Evolutionary conservation across 2,329 filamentous ascomycete genomes (phyloP).

Genomic region (Alternaria infectoria): DNA sequence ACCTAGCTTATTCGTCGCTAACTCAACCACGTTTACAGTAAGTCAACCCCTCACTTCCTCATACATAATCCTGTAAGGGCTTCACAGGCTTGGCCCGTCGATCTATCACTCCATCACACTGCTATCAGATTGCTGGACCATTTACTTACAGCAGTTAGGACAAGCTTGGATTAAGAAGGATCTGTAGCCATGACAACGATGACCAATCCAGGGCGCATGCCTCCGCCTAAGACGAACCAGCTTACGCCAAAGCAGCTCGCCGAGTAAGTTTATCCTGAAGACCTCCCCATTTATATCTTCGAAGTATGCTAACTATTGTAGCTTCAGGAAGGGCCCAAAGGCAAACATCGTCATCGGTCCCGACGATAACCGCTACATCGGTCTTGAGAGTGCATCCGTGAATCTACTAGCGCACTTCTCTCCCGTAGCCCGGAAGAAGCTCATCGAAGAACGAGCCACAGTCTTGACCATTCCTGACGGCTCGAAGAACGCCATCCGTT

Average conservation of each 20-base stretch:
- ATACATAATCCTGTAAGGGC: too few species aligned
- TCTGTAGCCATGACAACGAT: background rate
- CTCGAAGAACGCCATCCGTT: slow-evolving; percentile 19
- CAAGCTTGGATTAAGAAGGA: background rate
- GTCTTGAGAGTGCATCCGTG: slow-evolving; percentile 22
- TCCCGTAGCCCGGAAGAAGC: slow-evolving; percentile 18
- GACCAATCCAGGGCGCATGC: background rate
- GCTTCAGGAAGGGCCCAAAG: slow-evolving; percentile 23
- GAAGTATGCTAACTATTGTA: background rate
- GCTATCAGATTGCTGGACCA: background rate
- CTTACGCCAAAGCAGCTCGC: background rate
- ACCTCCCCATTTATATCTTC: too few species aligned
- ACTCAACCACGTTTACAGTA: background rate
- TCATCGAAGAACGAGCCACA: slow-evolving; percentile 5
- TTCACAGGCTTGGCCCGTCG: background rate
- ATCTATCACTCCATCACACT: background rate
- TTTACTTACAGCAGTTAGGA: background rate
- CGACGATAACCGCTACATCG: slow-evolving; percentile 21
- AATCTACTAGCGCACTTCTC: slow-evolving; percentile 26
- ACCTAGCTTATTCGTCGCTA: background rate
- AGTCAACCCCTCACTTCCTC: background rate
- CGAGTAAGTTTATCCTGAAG: background rate
- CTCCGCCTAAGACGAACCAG: background rate
- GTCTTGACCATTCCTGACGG: slow-evolving; percentile 20
- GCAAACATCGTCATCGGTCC: slow-evolving; percentile 24